Evolutionary conservation across 1,284 basidiomycete genomes (phyloP).

Genomic region (Malassezia japonica): DNA sequence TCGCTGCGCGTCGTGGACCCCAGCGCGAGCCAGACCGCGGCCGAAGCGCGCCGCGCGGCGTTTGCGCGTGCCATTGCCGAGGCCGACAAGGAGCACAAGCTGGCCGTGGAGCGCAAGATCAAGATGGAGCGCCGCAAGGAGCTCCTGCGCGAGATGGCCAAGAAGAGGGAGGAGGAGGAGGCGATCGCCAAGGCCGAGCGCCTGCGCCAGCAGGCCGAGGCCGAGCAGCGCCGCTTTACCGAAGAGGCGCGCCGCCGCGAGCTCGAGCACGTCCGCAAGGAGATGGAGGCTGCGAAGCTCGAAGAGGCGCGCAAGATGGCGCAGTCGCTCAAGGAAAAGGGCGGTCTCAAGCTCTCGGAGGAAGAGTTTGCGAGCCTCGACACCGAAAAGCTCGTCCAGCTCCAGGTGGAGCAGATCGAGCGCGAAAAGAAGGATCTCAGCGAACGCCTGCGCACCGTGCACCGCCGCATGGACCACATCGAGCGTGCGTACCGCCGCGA

Average conservation of each 20-base stretch:
- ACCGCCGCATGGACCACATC: slow-evolving; percentile 86
- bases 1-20: slow-evolving; percentile 41
- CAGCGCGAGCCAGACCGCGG: slow-evolving; percentile 23
- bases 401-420: slow-evolving; percentile 68
- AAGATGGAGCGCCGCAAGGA: slow-evolving; percentile 79
- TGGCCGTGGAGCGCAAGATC: slow-evolving; percentile 39
- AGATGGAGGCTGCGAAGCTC: slow-evolving; percentile 70
- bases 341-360: slow-evolving; percentile 73
- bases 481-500: slow-evolving; percentile 94
- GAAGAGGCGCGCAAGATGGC: slow-evolving; percentile 86
- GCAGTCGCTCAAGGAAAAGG: slow-evolving; percentile 71
- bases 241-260: slow-evolving; percentile 67
- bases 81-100: slow-evolving; percentile 44
- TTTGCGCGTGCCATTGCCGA: slow-evolving; percentile 38
- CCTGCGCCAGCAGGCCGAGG: slow-evolving; percentile 53
- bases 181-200: slow-evolving; percentile 68
- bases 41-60: slow-evolving; percentile 30
- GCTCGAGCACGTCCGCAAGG: slow-evolving; percentile 65
- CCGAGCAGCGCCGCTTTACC: slow-evolving; percentile 61
- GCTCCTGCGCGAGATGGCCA: slow-evolving; percentile 72
- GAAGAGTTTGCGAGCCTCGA: slow-evolving; percentile 70
- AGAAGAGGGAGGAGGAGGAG: slow-evolving; percentile 83
- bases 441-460: slow-evolving; percentile 70
- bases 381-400: slow-evolving; percentile 75
- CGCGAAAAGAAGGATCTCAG: slow-evolving; percentile 88